Base-by-base conservation (phyloP, 148 eudicot species). In the Silene latifolia region DNA sequence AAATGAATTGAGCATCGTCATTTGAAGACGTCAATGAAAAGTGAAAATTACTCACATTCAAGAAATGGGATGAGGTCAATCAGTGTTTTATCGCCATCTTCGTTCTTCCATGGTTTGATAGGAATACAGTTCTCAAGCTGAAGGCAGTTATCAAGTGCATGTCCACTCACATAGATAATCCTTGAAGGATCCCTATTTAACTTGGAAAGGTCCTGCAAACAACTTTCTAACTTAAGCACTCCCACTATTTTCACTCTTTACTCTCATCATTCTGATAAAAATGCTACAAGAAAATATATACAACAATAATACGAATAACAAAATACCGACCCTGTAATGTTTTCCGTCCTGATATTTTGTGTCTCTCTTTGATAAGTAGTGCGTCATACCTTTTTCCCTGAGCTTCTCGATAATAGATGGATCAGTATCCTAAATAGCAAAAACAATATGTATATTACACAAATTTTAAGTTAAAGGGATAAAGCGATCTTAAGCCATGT, bases 31-130 rank as follows among this genome's bases (percentile, higher is more conserved):
- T 15, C 56, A 13, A 51, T 51, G 56, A 51, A 51, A 51, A 51
- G 56, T 51, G 56, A 51, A 51, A 51, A 51, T 27, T 63, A 69
- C 87, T 81, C 81, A 91, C 97, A 91, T 76, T 86, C 88, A 57
- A 91, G 91, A 74, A 91, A 91, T 23, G 97, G 97, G 72, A 91
- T 81, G 72, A 89, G 91, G 81, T 91, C 97, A 71, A 89, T 32
- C 44, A 91, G 86, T 74, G 85, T 78, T 19, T 91, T 88, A 76
- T 91, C 97, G 25, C 89, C 88, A 13, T 60, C 67, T 82, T 91
- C 93, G 68, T 87, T 89, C 60, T 82, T 86, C 90, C 91, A 91
- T 66, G 91, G 86, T 76, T 88, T 89, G 72, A 91, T 81, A 18
- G 86, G 83, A 69, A 91, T 80, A 70, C 85, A 66, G 68, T 89